Evolutionary conservation across 2,329 filamentous ascomycete genomes (phyloP).

Genomic region (Amauroascus verrucosus): DNA sequence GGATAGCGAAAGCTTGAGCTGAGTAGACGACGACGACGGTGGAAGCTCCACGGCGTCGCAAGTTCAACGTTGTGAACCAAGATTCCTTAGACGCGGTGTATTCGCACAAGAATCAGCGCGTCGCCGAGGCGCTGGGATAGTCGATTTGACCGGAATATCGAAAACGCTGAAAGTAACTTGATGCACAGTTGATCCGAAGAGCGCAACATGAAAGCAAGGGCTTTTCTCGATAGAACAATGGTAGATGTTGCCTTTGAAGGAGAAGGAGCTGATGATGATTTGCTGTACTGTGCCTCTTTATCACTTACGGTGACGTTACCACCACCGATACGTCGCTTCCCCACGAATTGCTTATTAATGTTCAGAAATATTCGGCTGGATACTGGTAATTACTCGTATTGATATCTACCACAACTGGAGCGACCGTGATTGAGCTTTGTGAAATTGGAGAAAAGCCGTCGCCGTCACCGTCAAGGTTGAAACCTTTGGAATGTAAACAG

Average conservation of each 20-base stretch:
- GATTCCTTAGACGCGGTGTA: slow-evolving; percentile 3
- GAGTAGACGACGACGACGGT: no score
- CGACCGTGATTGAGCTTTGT: background rate
- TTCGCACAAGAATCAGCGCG: background rate
- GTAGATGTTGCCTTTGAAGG: background rate
- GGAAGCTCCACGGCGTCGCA: background rate
- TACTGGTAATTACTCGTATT: slow-evolving; percentile 11
- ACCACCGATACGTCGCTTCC: background rate
- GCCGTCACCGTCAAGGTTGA: background rate
- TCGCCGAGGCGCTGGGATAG: background rate
- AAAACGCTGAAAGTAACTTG: background rate
- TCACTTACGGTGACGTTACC: background rate
- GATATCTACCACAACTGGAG: background rate
- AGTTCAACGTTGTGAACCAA: slow-evolving; percentile 5
- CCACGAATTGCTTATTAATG: slow-evolving; percentile 1
- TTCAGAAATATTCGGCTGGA: background rate
- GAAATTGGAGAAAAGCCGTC: background rate
- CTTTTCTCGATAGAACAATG: background rate
- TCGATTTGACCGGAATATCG: background rate
- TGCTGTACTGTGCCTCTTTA: slow-evolving; percentile 7
- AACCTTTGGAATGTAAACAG: background rate
- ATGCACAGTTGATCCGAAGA: background rate
- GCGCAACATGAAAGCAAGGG: background rate
- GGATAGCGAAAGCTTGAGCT: background rate
- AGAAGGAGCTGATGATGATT: slow-evolving; percentile 1